Evolutionary conservation across 495 filamentous ascomycete genomes (phyloP).

Genomic region (Podospora pseudopauciseta): DNA sequence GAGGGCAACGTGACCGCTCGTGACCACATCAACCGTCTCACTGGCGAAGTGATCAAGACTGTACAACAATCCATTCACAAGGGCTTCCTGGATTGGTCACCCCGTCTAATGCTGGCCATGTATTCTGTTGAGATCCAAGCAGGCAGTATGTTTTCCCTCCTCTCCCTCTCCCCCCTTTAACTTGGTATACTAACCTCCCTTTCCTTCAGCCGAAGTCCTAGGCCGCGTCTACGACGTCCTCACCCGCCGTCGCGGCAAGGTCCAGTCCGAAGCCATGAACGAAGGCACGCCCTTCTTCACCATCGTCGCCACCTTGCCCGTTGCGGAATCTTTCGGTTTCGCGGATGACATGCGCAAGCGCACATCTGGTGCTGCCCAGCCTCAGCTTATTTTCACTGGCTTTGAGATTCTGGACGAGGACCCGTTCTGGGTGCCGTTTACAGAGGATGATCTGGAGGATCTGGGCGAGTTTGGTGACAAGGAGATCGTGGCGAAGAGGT

Average conservation of each 20-base stretch:
- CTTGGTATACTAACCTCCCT: slow-evolving; percentile 6
- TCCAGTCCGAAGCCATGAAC: slow-evolving; percentile 85
- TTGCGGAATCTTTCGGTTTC: slow-evolving; percentile 94
- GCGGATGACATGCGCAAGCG: slow-evolving; percentile 92
- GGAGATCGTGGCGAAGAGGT: slow-evolving; percentile 93
- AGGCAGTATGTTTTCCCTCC: slow-evolving; percentile 58
- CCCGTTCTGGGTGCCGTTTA: slow-evolving; percentile 96
- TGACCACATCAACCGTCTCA: slow-evolving; percentile 74
- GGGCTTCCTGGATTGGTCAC: slow-evolving; percentile 93
- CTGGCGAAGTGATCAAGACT: slow-evolving; percentile 85
- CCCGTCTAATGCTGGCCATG: slow-evolving; percentile 92
- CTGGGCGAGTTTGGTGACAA: slow-evolving; percentile 86
- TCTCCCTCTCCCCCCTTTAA: slow-evolving; percentile 1
- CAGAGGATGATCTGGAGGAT: slow-evolving; percentile 95
- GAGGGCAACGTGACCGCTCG: slow-evolving; percentile 55
- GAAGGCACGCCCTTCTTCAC: slow-evolving; percentile 97
- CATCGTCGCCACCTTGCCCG: slow-evolving; percentile 78
- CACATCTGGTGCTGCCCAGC: slow-evolving; percentile 83
- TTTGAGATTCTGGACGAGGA: slow-evolving; percentile 90
- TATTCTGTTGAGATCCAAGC: slow-evolving; percentile 97
- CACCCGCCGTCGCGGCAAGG: slow-evolving; percentile 82
- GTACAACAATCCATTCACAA: slow-evolving; percentile 80
- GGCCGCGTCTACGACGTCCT: slow-evolving; percentile 92
- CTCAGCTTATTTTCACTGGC: slow-evolving; percentile 88
- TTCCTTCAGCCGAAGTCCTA: slow-evolving; percentile 74